These are phyloP conservation scores for Pseudozyma thailandica DNA, from an alignment of 1,284 basidiomycete genomes.

Conservation along the genomic window DNA sequence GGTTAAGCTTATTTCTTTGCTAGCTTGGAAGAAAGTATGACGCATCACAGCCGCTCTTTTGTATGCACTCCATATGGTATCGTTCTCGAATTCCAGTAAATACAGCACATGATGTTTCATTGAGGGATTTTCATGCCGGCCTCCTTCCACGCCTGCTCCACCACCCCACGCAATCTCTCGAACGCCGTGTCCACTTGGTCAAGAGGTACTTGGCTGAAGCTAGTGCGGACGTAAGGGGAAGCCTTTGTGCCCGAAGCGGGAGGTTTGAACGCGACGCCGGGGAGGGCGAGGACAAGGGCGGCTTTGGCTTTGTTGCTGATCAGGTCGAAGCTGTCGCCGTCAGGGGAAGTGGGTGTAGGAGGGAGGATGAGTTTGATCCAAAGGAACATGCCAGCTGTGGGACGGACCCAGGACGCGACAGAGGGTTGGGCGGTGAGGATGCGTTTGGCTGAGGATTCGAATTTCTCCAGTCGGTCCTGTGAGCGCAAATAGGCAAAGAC, in stretches of 20 bases:
- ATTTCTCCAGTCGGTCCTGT: slow-evolving; percentile 28
- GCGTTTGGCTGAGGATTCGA: slow-evolving; percentile 23
- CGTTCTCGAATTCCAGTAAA: background rate
- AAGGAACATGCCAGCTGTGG: slow-evolving; percentile 78
- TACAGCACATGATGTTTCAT: background rate
- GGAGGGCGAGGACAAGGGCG: slow-evolving; percentile 88
- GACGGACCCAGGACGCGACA: slow-evolving; percentile 75
- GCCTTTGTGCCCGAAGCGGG: slow-evolving; percentile 8
- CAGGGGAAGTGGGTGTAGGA: slow-evolving; percentile 16
- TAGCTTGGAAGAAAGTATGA: too few species aligned
- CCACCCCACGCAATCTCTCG: slow-evolving; percentile 47
- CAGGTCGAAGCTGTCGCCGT: slow-evolving; percentile 78
- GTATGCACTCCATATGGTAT: background rate
- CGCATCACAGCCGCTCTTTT: too few species aligned
- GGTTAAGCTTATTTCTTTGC: slow-evolving; percentile 24
- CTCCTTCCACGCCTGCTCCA: slow-evolving; percentile 60
- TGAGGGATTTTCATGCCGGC: slow-evolving; percentile 40
- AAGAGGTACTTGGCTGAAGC: slow-evolving; percentile 59
- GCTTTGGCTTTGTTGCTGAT: slow-evolving; percentile 82
- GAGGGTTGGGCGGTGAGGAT: slow-evolving; percentile 19
- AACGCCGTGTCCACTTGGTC: slow-evolving; percentile 58
- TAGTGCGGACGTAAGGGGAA: slow-evolving; percentile 59
- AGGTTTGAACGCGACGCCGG: slow-evolving; percentile 72
- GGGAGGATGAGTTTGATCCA: slow-evolving; percentile 65
- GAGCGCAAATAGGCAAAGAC: background rate